Percentiles rank a stretch among this genome's conserved stretches.
phyloP scores from a whole-genome alignment of 345 rosid species.

The Populus pruinosa region DNA sequence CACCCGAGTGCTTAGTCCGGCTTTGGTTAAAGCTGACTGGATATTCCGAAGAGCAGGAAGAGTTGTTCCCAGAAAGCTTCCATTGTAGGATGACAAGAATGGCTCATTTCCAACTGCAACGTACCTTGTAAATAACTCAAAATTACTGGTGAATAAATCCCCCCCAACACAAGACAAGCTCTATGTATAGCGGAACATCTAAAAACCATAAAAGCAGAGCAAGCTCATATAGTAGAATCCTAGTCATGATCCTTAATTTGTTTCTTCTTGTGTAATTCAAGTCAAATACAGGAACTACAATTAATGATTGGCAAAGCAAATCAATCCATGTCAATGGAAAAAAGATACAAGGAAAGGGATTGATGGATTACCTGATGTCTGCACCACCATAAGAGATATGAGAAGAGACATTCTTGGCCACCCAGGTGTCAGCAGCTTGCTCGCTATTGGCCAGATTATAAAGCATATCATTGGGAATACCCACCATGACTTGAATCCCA shows the following conservation, averaged over 20 bases:
- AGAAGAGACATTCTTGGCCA: conserved; percentile 13
- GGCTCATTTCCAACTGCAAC: conserved; percentile 33
- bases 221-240: neutral
- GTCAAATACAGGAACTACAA: neutral
- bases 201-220: neutral
- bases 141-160: neutral
- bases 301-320: neutral
- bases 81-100: conserved; percentile 19
- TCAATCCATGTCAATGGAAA: neutral
- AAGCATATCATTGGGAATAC: conserved; percentile 29
- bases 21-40: conserved; percentile 21
- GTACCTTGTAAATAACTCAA: conserved; percentile 12
- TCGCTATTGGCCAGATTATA: neutral
- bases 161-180: neutral
- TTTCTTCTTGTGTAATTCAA: neutral
- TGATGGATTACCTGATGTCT: conserved; percentile 19
- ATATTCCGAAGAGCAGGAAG: conserved; percentile 28
- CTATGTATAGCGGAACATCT: neutral
- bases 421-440: conserved; percentile 21
- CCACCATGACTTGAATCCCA: conserved; percentile 27
- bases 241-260: neutral
- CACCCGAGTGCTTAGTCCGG: conserved; percentile 15
- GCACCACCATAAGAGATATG: conserved; percentile 13
- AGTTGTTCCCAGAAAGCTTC: conserved; percentile 12
- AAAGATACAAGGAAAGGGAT: neutral